Conservation (phyloP, 441 rosid genomes). For the Euphorbia celastroides region DNA sequence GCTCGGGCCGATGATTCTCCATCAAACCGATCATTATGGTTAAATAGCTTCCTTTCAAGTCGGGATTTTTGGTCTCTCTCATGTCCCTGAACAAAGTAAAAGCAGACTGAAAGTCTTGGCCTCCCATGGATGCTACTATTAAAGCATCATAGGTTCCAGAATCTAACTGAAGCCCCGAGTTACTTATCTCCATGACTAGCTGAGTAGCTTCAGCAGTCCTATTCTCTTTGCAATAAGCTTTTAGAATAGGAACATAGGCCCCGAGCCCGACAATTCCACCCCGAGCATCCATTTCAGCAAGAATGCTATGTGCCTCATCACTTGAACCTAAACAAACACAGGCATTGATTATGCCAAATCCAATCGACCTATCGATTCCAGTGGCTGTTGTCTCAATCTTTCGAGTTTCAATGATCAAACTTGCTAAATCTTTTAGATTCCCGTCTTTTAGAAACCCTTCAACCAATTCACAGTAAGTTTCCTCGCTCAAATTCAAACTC, state of each 20-base stretch:
- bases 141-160: conserved; percentile 48
- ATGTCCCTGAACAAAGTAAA: conserved; percentile 82
- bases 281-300: conserved; percentile 63
- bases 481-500: conserved; percentile 37
- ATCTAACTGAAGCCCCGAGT: conserved; percentile 66
- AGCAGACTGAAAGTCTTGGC: conserved; percentile 89
- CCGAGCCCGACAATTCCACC: conserved; percentile 59
- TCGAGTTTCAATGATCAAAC: conserved; percentile 68
- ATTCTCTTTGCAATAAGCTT: conserved; percentile 78
- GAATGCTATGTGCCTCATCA: conserved; percentile 70
- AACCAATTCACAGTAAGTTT: conserved; percentile 57
- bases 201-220: conserved; percentile 90
- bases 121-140: conserved; percentile 84
- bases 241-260: conserved; percentile 60
- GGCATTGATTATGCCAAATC: conserved; percentile 74
- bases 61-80: conserved; percentile 59
- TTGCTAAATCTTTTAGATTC: conserved; percentile 50
- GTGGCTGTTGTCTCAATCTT: conserved; percentile 44
- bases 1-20: conserved; percentile 84
- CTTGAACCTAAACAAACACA: conserved; percentile 70
- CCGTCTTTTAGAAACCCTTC: conserved; percentile 63
- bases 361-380: conserved; percentile 46
- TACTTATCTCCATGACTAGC: conserved; percentile 71
- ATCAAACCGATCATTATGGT: conserved; percentile 85
- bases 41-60: conserved; percentile 73